phyloP scores from a whole-genome alignment of 768 basidiomycete genomes.

The Tylopilus felleus region DNA sequence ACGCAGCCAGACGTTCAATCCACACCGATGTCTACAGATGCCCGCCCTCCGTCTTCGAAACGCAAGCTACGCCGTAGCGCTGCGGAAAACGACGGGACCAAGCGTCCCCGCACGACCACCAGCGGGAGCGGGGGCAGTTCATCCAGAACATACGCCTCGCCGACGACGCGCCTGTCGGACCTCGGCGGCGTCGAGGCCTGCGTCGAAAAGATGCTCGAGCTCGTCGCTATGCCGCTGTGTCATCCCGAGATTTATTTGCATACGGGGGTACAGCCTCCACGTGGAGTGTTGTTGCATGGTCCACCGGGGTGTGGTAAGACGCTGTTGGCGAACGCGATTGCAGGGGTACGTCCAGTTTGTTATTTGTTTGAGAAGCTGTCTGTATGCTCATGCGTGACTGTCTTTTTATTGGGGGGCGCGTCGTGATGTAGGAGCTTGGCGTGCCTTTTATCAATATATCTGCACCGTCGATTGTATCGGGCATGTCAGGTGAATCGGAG shows the following conservation, averaged over 20 bases:
- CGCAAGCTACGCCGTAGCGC: conserved; percentile 56
- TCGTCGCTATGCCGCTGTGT: conserved; percentile 92
- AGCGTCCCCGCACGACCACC: conserved; percentile 45
- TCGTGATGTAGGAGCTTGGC: conserved; percentile 67
- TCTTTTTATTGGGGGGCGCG: too few species aligned
- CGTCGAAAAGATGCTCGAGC: conserved; percentile 90
- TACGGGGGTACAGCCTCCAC: conserved; percentile 87
- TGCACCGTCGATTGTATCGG: conserved; percentile 93
- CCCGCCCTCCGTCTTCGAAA: conserved; percentile 41
- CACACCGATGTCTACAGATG: conserved; percentile 1
- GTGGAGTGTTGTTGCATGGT: conserved; percentile 91
- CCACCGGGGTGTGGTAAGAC: conserved; percentile 99
- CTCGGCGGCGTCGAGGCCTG: conserved; percentile 85
- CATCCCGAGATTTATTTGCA: conserved; percentile 96
- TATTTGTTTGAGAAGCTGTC: background rate
- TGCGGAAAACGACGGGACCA: conserved; percentile 48
- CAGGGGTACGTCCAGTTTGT: conserved; percentile 61
- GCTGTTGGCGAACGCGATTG: conserved; percentile 88
- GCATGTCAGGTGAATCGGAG: conserved; percentile 98
- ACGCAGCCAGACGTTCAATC: background rate
- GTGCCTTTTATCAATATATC: conserved; percentile 93
- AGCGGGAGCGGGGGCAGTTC: conserved; percentile 9
- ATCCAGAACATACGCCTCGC: conserved; percentile 54
- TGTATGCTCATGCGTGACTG: background rate
- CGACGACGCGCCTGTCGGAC: conserved; percentile 72